Percentiles rank a stretch among this genome's conserved stretches.
Evolutionary conservation across 306 rosid genomes (phyloP).

Genomic region (Mucuna pruriens): DNA sequence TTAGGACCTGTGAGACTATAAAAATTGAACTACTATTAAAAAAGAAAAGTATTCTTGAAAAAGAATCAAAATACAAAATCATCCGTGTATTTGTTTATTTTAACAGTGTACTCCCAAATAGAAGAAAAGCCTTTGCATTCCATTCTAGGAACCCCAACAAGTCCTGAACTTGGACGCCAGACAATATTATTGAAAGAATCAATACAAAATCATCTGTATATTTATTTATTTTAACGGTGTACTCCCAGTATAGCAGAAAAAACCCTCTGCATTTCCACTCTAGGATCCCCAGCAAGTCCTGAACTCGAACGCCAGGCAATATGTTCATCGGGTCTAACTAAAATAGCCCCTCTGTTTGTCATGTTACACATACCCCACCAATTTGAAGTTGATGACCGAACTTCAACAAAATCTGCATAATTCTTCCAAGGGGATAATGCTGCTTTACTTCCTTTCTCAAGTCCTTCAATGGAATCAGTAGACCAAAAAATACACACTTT

Average conservation of each 20-base stretch:
- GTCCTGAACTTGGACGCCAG: slow-evolving; percentile 63
- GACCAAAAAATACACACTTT: slow-evolving; percentile 79
- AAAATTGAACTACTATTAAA: background rate
- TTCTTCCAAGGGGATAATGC: slow-evolving; percentile 68
- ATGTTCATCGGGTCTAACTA: slow-evolving; percentile 88
- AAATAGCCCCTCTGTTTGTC: slow-evolving; percentile 70
- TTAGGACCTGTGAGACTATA: background rate
- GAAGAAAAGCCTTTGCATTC: slow-evolving; percentile 70
- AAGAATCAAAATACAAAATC: slow-evolving; percentile 24
- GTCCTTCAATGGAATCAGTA: slow-evolving; percentile 37
- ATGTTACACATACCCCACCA: slow-evolving; percentile 87
- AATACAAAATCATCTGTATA: background rate
- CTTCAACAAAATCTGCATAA: slow-evolving; percentile 64
- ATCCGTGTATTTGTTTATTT: background rate
- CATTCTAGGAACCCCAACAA: slow-evolving; percentile 51
- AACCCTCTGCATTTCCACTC: slow-evolving; percentile 63
- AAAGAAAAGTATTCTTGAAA: background rate
- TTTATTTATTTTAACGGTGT: slow-evolving; percentile 10
- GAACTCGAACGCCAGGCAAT: slow-evolving; percentile 77
- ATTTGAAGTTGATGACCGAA: slow-evolving; percentile 45
- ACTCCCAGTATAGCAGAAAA: slow-evolving; percentile 61
- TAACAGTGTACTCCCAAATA: slow-evolving; percentile 43
- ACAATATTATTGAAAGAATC: slow-evolving; percentile 51
- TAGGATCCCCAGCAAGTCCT: slow-evolving; percentile 55
- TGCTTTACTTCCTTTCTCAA: slow-evolving; percentile 52